Percentiles rank a stretch among this genome's conserved stretches.
Evolutionary conservation across 75 land plant species (phyloP).

Genomic region (Selaginella moellendorffii): DNA sequence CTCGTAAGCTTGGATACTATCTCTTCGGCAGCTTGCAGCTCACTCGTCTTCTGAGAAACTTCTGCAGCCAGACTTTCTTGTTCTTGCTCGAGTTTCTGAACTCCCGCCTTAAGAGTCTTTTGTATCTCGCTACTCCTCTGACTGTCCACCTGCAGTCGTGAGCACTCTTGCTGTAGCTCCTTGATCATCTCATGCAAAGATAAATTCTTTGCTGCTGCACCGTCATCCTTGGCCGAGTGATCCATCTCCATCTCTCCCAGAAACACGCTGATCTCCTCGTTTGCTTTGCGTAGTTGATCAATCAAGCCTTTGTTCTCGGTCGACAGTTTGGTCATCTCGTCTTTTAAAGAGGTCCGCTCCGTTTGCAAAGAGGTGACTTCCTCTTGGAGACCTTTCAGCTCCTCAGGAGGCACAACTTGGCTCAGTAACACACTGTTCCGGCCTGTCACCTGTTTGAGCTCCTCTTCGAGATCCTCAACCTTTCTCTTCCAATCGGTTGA

Average conservation of each 20-base stretch:
- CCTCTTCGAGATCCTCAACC: not conserved
- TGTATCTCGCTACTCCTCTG: constrained; percentile 15
- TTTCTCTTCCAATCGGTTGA: not conserved
- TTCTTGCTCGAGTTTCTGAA: constrained; percentile 17
- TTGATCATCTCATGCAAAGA: not conserved
- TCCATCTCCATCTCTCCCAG: not conserved
- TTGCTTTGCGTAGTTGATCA: constrained; percentile 3
- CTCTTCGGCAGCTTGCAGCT: constrained; percentile 29
- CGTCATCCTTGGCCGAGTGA: not conserved
- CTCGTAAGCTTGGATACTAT: no score
- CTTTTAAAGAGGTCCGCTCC: not conserved
- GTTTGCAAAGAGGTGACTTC: not conserved
- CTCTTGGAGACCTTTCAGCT: no score
- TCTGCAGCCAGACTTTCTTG: not conserved
- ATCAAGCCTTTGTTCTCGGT: not conserved
- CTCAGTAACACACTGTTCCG: no score
- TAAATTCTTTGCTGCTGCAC: not conserved
- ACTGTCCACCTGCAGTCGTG: constrained; percentile 17
- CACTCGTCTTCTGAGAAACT: not conserved
- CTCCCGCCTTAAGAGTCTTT: constrained; percentile 14
- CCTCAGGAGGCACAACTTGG: not conserved
- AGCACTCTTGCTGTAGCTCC: not conserved
- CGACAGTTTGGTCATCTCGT: not conserved
- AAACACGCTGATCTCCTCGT: not conserved
- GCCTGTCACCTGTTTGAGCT: not conserved